Conservation (phyloP, 139 green algal genomes). For the Trebouxia sp. region DNA sequence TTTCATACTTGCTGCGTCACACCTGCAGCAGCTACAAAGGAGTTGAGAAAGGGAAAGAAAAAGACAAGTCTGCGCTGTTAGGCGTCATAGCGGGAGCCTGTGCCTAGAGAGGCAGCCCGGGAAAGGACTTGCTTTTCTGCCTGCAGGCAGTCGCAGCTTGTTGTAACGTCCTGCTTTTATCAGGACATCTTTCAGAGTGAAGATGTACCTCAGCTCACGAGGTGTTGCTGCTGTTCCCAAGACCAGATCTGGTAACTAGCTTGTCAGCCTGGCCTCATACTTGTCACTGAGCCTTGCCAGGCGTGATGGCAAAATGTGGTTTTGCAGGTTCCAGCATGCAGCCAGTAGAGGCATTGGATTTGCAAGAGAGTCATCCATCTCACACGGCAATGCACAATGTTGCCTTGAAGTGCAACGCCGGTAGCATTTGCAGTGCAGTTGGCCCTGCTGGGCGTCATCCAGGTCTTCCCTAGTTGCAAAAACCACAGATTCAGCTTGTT, state of each 20-base stretch:
- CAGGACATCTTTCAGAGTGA: constrained; percentile 35
- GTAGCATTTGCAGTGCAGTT: no score
- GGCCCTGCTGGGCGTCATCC: no score
- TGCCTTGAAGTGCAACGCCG: background rate
- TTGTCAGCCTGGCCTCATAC: background rate
- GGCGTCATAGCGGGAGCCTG: no score
- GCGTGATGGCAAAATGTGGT: no score
- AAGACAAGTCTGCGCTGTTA: no score
- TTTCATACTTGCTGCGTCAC: no score
- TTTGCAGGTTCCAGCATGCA: background rate
- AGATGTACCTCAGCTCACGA: constrained; percentile 37
- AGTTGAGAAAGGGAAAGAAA: no score
- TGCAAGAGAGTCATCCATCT: background rate
- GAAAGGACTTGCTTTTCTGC: background rate
- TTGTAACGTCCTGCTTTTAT: constrained; percentile 47
- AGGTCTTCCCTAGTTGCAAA: no score
- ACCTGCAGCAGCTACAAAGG: no score
- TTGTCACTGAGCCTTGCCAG: no score
- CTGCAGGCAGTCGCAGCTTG: constrained; percentile 26
- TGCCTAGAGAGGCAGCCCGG: no score
- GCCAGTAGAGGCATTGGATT: background rate
- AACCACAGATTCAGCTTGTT: no score
- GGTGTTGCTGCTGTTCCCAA: constrained; percentile 44
- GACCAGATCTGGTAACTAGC: constrained; percentile 32
- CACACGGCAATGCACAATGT: background rate